Evolutionary conservation across 345 rosid genomes (phyloP).

Genomic region (Populus tremula): DNA sequence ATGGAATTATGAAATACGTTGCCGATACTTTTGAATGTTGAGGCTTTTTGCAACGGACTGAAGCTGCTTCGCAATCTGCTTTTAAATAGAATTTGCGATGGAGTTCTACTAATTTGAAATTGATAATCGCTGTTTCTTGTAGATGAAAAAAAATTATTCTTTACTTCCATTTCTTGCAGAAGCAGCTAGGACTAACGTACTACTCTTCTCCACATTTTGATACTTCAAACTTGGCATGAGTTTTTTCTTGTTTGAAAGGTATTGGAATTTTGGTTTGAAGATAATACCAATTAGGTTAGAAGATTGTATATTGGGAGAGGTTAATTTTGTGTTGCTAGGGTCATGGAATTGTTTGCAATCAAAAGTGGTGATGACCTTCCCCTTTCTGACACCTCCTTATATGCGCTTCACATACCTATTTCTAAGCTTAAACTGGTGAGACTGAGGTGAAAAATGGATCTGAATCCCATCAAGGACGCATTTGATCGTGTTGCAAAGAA

Average conservation of each 20-base stretch:
- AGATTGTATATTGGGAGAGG: too few relatives aligned
- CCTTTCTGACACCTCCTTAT: neutral
- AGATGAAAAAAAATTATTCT: neutral
- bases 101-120: neutral
- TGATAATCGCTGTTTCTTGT: neutral
- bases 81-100: neutral
- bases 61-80: neutral
- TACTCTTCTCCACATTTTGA: neutral
- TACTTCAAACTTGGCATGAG: neutral
- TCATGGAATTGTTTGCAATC: neutral
- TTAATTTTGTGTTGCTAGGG: neutral
- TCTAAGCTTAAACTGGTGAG: neutral
- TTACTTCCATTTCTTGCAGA: neutral
- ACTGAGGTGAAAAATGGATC: slow-evolving; percentile 46
- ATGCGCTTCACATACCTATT: slow-evolving; percentile 1
- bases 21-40: neutral
- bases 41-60: neutral
- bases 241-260: neutral
- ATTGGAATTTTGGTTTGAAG: neutral
- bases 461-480: slow-evolving; percentile 68
- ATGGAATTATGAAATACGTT: neutral
- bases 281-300: neutral
- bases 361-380: neutral
- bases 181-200: neutral
- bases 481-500: slow-evolving; percentile 74